These are phyloP conservation scores for Umbelopsis sp. DNA, from an alignment of 192 early-diverging fungal species.

Conservation along the genomic window DNA sequence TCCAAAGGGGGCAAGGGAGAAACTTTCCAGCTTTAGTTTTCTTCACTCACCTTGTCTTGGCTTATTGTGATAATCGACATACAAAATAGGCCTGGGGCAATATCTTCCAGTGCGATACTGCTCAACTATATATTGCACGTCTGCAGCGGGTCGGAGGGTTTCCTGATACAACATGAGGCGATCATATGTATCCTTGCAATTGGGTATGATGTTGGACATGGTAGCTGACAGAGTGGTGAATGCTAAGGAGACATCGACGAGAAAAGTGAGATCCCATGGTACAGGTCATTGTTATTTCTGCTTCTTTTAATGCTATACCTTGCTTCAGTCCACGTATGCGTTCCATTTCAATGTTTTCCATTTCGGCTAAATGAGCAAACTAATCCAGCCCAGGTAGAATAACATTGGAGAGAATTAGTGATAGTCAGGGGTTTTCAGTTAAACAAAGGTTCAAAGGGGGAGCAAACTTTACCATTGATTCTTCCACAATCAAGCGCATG, in stretches of 20 bases:
- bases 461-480: constrained; percentile 49
- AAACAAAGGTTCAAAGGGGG: no score
- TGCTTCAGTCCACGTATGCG: constrained; percentile 53
- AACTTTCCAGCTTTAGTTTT: neutral
- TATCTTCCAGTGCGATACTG: constrained; percentile 73
- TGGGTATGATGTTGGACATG: constrained; percentile 50
- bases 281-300: no score
- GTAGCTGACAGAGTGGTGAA: constrained; percentile 50
- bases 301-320: constrained; percentile 28
- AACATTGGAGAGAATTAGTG: neutral
- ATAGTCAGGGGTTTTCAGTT: no score
- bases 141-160: constrained; percentile 71
- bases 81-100: constrained; percentile 69
- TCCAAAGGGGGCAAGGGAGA: neutral
- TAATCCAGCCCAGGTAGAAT: constrained; percentile 1
- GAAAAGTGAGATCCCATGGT: neutral
- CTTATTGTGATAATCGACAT: constrained; percentile 65
- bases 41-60: constrained; percentile 51
- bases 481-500: constrained; percentile 65
- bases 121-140: constrained; percentile 74
- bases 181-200: constrained; percentile 63
- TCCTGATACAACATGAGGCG: constrained; percentile 60
- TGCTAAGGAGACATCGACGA: constrained; percentile 26
- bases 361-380: constrained; percentile 50
- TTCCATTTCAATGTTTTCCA: constrained; percentile 51